phyloP scores from a whole-genome alignment of 2,329 filamentous ascomycete species.

The Xylariaceae sp. region DNA sequence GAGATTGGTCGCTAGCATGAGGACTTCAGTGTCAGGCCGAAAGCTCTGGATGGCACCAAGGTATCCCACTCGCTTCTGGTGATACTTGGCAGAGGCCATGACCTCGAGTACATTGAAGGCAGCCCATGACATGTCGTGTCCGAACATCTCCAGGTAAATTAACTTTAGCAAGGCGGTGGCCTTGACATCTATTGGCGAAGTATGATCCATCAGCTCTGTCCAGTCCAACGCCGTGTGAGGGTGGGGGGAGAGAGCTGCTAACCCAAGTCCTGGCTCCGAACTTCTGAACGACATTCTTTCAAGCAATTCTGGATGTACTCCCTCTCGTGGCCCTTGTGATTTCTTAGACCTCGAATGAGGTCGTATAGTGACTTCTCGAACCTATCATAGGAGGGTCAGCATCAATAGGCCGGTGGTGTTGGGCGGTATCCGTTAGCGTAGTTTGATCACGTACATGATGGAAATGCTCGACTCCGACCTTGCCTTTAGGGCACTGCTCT shows the following conservation, averaged over 20 bases:
- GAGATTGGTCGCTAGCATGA: constrained; percentile 96
- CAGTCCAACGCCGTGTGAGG: not conserved
- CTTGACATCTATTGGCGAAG: constrained; percentile 72
- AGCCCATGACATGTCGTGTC: constrained; percentile 99
- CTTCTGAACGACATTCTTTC: constrained; percentile 93
- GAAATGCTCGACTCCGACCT: constrained; percentile 22
- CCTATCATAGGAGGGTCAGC: constrained; percentile 56
- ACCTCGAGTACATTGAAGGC: constrained; percentile 98
- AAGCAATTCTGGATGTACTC: constrained; percentile 93
- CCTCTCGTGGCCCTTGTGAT: constrained; percentile 92
- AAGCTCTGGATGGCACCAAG: constrained; percentile 96
- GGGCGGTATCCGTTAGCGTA: not conserved
- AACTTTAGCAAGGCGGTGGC: constrained; percentile 94
- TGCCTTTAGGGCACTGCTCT: too few relatives aligned
- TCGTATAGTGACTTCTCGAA: constrained; percentile 99
- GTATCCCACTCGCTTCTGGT: constrained; percentile 95
- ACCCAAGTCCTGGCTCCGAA: constrained; percentile 93
- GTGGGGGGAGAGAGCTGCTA: constrained; percentile 44
- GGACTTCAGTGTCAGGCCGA: constrained; percentile 89
- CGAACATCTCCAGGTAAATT: constrained; percentile 98
- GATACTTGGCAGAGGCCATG: constrained; percentile 94
- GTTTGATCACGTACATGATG: constrained; percentile 31
- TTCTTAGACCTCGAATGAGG: constrained; percentile 93
- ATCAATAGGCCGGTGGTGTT: constrained; percentile 27
- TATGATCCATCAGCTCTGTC: constrained; percentile 22